Percentiles rank a stretch among this genome's conserved stretches.
Conservation (phyloP, 2,329 filamentous ascomycete genomes). For the Talaromyces funiculosus region DNA sequence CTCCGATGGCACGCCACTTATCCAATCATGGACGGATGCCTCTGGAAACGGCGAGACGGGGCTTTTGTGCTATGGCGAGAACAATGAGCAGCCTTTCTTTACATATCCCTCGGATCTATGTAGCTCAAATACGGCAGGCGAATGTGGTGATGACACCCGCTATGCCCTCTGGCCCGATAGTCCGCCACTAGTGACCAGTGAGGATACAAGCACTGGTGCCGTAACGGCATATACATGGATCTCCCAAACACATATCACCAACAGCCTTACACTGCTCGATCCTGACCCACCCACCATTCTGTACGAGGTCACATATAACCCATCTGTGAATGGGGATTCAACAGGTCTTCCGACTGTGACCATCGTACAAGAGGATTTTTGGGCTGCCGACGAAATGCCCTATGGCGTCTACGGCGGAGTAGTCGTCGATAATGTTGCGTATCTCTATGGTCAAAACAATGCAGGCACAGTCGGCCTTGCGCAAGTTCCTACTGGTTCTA, state of each 20-base stretch:
- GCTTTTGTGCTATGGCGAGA: constrained; percentile 13
- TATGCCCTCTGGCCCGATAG: constrained; percentile 23
- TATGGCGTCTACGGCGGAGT: constrained; percentile 15
- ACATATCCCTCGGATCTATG: constrained; percentile 12
- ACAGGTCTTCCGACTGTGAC: constrained; percentile 17
- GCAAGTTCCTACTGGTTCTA: neutral
- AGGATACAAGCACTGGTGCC: constrained; percentile 12
- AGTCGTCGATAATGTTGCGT: neutral
- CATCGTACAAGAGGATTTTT: constrained; percentile 21
- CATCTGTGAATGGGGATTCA: neutral
- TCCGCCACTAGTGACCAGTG: constrained; percentile 19
- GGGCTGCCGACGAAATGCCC: constrained; percentile 16
- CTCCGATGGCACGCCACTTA: constrained; percentile 4
- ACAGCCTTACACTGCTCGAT: constrained; percentile 13
- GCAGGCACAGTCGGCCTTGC: constrained; percentile 11
- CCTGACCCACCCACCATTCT: constrained; percentile 20
- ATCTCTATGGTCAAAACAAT: constrained; percentile 8
- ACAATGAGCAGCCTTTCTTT: constrained; percentile 15
- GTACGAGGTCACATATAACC: constrained; percentile 21
- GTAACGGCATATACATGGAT: constrained; percentile 22
- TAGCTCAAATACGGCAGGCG: constrained; percentile 13
- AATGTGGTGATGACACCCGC: constrained; percentile 16
- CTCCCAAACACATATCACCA: constrained; percentile 17
- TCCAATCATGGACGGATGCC: constrained; percentile 1
- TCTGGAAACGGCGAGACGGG: constrained; percentile 2